phyloP scores from a whole-genome alignment of 2,329 filamentous ascomycete genomes.

The Colletotrichum nymphaeae region DNA sequence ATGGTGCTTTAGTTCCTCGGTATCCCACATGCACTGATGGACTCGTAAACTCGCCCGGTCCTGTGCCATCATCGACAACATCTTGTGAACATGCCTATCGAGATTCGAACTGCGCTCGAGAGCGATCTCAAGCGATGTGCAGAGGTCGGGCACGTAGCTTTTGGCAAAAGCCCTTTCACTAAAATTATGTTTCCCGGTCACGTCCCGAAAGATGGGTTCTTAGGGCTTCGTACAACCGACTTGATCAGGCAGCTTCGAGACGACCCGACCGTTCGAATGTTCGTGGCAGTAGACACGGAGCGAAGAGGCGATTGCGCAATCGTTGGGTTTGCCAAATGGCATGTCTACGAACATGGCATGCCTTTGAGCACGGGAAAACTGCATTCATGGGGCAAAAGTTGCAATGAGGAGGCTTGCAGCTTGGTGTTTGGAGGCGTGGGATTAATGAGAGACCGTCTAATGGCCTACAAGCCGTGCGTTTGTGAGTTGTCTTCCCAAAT shows the following conservation, averaged over 20 bases:
- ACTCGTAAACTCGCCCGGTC: no score
- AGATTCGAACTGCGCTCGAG: conserved; percentile 1
- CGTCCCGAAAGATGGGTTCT: conserved; percentile 38
- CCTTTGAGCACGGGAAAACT: conserved; percentile 36
- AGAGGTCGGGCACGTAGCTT: conserved; percentile 7
- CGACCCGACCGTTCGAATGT: conserved; percentile 5
- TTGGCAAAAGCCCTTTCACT: neutral
- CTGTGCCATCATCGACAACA: neutral
- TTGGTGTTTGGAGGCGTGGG: conserved; percentile 45
- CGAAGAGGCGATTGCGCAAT: conserved; percentile 37
- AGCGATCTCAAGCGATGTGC: neutral
- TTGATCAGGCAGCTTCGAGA: conserved; percentile 34
- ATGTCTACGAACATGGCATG: conserved; percentile 44
- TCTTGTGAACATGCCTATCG: conserved; percentile 15
- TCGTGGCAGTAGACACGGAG: conserved; percentile 25
- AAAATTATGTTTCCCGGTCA: conserved; percentile 44
- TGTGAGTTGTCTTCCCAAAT: conserved; percentile 42
- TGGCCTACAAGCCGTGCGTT: conserved; percentile 45
- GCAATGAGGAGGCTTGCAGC: conserved; percentile 47
- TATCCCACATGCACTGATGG: neutral
- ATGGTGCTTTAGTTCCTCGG: neutral
- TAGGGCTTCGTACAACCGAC: conserved; percentile 37
- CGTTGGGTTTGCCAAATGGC: conserved; percentile 50
- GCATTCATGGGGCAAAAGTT: conserved; percentile 42
- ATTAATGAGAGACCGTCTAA: conserved; percentile 42